These are phyloP conservation scores for Hyaloscypha bicolor DNA, from an alignment of 495 filamentous ascomycete genomes.

Conservation along the genomic window DNA sequence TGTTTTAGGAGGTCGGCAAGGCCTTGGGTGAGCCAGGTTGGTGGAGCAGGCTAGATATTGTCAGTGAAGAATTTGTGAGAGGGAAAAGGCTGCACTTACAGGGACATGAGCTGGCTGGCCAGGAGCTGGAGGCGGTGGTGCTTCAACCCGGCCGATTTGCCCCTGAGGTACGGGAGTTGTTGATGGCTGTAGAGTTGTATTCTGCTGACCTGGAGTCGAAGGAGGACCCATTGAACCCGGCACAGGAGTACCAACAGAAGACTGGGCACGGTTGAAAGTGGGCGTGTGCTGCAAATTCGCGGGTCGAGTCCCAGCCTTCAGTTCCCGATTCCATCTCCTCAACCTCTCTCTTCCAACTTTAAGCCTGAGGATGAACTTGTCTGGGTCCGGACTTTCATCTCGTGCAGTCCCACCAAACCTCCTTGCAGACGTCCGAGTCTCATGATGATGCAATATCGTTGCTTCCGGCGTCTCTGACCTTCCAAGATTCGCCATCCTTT, in stretches of 20 bases:
- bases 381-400: conserved; percentile 73
- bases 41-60: conserved; percentile 67
- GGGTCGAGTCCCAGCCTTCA: conserved; percentile 36
- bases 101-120: conserved; percentile 52
- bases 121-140: conserved; percentile 53
- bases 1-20: conserved; percentile 61
- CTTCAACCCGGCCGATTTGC: conserved; percentile 67
- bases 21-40: conserved; percentile 73
- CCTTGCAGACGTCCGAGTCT: conserved; percentile 66
- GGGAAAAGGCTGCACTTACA: conserved; percentile 48
- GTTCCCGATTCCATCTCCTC: conserved; percentile 58
- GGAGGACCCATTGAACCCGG: conserved; percentile 63
- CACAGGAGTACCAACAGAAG: conserved; percentile 53
- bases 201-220: conserved; percentile 45
- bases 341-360: conserved; percentile 66
- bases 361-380: conserved; percentile 69
- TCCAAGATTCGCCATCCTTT: conserved; percentile 71
- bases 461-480: conserved; percentile 90
- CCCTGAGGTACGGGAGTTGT: conserved; percentile 39
- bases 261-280: conserved; percentile 53
- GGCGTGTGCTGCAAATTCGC: conserved; percentile 37
- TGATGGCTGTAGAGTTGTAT: conserved; percentile 39
- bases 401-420: conserved; percentile 56
- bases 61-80: conserved; percentile 20
- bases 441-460: conserved; percentile 67